A percentile compares a stretch with the other conserved stretches of the same genome.
phyloP scores from a whole-genome alignment of 1,139 yeast species.

The Yamadazyma blattariae region DNA sequence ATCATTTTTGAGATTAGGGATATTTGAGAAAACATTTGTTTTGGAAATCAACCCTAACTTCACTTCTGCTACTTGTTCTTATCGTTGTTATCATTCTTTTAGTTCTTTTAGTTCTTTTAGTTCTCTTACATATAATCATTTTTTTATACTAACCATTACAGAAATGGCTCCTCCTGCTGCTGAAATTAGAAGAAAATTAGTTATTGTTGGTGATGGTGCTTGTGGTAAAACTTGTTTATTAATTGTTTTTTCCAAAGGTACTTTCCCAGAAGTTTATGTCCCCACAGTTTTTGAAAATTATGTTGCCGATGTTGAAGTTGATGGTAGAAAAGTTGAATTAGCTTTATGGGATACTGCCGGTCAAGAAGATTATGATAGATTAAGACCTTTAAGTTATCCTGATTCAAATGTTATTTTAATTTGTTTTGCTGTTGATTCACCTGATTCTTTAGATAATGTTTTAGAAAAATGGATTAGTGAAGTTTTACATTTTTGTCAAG shows the following conservation, averaged over 20 bases:
- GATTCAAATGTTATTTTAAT: constrained; percentile 90
- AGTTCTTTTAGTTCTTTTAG: too few species aligned
- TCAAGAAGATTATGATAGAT: constrained; percentile 94
- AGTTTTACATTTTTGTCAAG: constrained; percentile 91
- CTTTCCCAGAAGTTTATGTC: constrained; percentile 93
- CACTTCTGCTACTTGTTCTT: too few species aligned
- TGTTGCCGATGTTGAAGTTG: constrained; percentile 91
- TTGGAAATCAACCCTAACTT: too few species aligned
- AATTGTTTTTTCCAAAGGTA: constrained; percentile 88
- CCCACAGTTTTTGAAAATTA: constrained; percentile 96
- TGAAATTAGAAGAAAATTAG: constrained; percentile 75
- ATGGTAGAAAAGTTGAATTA: constrained; percentile 90
- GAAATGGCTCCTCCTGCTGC: constrained; percentile 55
- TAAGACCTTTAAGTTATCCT: constrained; percentile 91
- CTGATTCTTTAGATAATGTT: constrained; percentile 89
- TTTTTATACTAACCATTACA: too few species aligned
- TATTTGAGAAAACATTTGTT: too few species aligned
- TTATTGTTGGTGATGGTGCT: constrained; percentile 85
- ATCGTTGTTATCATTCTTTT: too few species aligned
- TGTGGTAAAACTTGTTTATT: constrained; percentile 84
- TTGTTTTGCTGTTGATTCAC: constrained; percentile 88
- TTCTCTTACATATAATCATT: too few species aligned
- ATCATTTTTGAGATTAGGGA: too few species aligned
- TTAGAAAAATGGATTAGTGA: constrained; percentile 95
- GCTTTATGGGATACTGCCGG: constrained; percentile 99